phyloP scores from a whole-genome alignment of 176 grass and related monocot species.

The Pharus latifolius region DNA sequence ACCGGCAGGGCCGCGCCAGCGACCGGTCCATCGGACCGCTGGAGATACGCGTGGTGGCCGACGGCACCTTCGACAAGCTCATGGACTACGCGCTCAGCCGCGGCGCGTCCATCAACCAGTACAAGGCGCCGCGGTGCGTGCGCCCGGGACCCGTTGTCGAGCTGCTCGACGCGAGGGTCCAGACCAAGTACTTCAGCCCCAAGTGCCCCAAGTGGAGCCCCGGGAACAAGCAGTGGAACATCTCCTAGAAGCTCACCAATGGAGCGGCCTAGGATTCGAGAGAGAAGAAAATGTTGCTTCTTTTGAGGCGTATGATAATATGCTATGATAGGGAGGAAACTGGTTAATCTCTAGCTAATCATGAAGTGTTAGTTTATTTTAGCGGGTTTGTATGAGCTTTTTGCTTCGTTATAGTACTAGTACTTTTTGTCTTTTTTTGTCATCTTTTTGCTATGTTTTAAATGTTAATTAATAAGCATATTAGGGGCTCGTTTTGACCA shows the following conservation, averaged over 20 bases:
- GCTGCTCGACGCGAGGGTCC: constrained; percentile 32
- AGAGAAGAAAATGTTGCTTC: neutral
- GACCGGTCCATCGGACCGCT: constrained; percentile 48
- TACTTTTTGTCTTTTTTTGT: constrained; percentile 15
- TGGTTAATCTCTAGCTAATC: neutral
- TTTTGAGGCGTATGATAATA: no score
- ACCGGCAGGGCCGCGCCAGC: constrained; percentile 47
- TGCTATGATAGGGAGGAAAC: no score
- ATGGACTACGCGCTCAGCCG: constrained; percentile 58
- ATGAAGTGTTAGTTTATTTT: neutral
- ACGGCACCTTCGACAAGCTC: constrained; percentile 51
- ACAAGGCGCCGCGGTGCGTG: constrained; percentile 74
- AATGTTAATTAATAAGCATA: constrained; percentile 3
- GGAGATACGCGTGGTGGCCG: constrained; percentile 52
- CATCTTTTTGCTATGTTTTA: constrained; percentile 1
- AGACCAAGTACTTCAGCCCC: constrained; percentile 28
- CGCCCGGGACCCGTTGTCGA: constrained; percentile 29
- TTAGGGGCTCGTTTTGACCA: neutral
- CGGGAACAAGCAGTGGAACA: constrained; percentile 24
- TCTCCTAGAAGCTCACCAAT: neutral
- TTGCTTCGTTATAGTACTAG: constrained; percentile 16
- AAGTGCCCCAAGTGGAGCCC: constrained; percentile 42
- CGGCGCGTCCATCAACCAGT: constrained; percentile 62
- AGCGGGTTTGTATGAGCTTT: neutral
- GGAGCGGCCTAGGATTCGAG: neutral